Evolutionary conservation across 148 eudicot species (phyloP).

Genomic region (Rhododendron ovatum): DNA sequence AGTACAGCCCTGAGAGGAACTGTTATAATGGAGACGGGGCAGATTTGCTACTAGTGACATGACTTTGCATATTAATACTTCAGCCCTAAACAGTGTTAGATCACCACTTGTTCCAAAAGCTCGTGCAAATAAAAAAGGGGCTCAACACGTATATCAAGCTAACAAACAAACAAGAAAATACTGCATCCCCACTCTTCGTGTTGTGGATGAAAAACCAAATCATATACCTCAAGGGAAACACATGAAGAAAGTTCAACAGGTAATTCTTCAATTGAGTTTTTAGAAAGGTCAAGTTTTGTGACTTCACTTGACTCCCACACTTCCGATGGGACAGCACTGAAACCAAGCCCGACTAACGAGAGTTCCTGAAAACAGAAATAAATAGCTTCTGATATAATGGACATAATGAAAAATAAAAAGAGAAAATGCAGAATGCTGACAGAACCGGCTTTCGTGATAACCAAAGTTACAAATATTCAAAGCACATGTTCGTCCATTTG

Average conservation of each 20-base stretch:
- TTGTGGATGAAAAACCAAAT: neutral
- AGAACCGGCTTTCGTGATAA: neutral
- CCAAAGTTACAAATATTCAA: neutral
- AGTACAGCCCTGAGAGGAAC: neutral
- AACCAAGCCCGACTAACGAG: constrained; percentile 59
- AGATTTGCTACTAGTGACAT: neutral
- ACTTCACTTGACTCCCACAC: constrained; percentile 68
- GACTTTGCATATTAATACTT: neutral
- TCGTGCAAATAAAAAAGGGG: neutral
- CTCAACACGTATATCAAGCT: neutral
- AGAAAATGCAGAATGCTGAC: neutral
- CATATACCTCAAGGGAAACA: constrained; percentile 72
- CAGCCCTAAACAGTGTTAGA: neutral
- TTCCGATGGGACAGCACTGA: constrained; percentile 66
- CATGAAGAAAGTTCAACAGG: constrained; percentile 70
- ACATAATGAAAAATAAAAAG: neutral
- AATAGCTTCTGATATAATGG: neutral
- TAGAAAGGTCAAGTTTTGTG: constrained; percentile 77
- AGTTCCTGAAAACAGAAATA: constrained; percentile 56
- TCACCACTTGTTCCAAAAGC: neutral
- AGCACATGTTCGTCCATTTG: neutral
- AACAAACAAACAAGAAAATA: constrained; percentile 1
- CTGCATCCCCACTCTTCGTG: neutral
- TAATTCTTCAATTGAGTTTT: constrained; percentile 71
- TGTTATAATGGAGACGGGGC: neutral